phyloP scores from a whole-genome alignment of 176 grass and related monocot species.

The Eleusine indica region DNA sequence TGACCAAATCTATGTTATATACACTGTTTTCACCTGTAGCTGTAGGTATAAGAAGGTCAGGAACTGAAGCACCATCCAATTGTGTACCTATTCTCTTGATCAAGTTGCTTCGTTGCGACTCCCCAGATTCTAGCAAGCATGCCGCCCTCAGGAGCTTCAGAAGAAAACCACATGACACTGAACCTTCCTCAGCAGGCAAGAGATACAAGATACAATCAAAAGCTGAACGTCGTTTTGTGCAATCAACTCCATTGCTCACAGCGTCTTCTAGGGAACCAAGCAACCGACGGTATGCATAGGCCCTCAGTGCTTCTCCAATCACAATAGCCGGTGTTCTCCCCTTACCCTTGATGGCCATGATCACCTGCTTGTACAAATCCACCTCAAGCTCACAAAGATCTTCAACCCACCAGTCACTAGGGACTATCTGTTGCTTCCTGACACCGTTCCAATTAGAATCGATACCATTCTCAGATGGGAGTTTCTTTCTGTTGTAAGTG shows the following conservation, averaged over 20 bases:
- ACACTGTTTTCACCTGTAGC: conserved; percentile 24
- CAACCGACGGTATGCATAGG: conserved; percentile 70
- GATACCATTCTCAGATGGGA: conserved; percentile 72
- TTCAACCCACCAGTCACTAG: conserved; percentile 99
- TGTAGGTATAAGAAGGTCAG: conserved; percentile 76
- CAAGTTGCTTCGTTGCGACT: conserved; percentile 45
- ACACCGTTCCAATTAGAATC: conserved; percentile 91
- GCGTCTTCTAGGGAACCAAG: conserved; percentile 67
- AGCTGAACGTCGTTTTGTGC: conserved; percentile 40
- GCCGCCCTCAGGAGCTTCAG: conserved; percentile 82
- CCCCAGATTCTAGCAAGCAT: conserved; percentile 65
- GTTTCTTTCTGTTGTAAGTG: conserved; percentile 97
- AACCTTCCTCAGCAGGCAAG: conserved; percentile 63
- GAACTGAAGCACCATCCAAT: conserved; percentile 83
- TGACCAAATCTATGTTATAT: conserved; percentile 70
- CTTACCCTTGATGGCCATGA: conserved; percentile 61
- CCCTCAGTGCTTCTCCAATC: conserved; percentile 87
- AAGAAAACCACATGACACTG: conserved; percentile 86
- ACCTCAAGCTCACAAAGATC: conserved; percentile 94
- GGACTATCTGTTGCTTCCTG: conserved; percentile 72
- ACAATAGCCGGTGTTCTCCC: conserved; percentile 53
- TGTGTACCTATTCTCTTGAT: conserved; percentile 76
- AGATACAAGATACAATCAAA: conserved; percentile 75
- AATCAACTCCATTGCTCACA: conserved; percentile 58
- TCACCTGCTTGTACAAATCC: conserved; percentile 84